A percentile compares a stretch with the other conserved stretches of the same genome.
phyloP scores from a whole-genome alignment of 768 basidiomycete species.

The Termitomyces titanicus region DNA sequence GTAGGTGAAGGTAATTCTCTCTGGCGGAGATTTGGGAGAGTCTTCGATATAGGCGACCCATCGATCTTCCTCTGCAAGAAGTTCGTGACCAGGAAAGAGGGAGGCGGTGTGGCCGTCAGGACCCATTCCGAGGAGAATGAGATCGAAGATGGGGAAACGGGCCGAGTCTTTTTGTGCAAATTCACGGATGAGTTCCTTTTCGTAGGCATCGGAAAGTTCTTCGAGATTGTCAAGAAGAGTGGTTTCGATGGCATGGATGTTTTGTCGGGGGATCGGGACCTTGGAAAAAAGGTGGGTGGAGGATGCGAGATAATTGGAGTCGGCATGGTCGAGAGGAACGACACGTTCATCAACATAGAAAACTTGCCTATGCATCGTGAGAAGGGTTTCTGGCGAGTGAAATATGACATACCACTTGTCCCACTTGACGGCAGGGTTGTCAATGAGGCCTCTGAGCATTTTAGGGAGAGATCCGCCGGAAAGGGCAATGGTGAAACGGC shows the following conservation, averaged over 20 bases:
- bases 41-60: constrained; percentile 96
- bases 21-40: constrained; percentile 89
- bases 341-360: constrained; percentile 97
- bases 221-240: constrained; percentile 67
- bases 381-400: not conserved
- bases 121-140: constrained; percentile 95
- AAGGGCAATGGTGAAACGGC: constrained; percentile 87
- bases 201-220: constrained; percentile 78
- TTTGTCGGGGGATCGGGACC: constrained; percentile 68
- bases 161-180: constrained; percentile 94
- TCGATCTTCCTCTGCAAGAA: constrained; percentile 81
- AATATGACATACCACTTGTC: constrained; percentile 73
- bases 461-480: constrained; percentile 92
- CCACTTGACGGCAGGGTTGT: constrained; percentile 73
- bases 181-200: constrained; percentile 79
- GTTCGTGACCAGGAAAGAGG: constrained; percentile 89
- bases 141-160: constrained; percentile 95
- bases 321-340: constrained; percentile 88
- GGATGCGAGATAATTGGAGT: constrained; percentile 89
- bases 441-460: constrained; percentile 70
- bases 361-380: constrained; percentile 68
- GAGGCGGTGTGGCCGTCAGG: constrained; percentile 98
- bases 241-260: constrained; percentile 84
- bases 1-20: constrained; percentile 88
- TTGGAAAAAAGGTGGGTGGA: constrained; percentile 71